phyloP scores from a whole-genome alignment of 1,284 basidiomycete genomes.

The Marasmius oreades region DNA sequence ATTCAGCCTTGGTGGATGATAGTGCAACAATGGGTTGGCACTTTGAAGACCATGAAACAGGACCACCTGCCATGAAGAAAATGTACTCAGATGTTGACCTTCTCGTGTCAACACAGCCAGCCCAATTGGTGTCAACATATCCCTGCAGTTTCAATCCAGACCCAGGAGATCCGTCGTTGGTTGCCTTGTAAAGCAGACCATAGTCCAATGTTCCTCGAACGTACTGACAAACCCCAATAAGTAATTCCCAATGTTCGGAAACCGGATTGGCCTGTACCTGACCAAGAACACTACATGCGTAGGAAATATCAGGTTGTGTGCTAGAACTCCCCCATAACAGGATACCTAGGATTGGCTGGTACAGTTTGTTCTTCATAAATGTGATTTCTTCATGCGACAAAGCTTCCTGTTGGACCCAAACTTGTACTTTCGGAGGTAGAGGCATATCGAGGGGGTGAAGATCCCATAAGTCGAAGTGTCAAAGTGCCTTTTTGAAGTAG shows the following conservation, averaged over 20 bases:
- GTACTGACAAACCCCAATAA: neutral
- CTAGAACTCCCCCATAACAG: conserved; percentile 10
- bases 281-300: conserved; percentile 12
- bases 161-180: no score
- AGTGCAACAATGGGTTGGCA: no score
- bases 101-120: no score
- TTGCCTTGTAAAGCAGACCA: no score
- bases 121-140: no score
- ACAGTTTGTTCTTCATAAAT: conserved; percentile 14
- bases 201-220: no score
- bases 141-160: no score
- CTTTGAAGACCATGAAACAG: no score
- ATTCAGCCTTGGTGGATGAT: no score
- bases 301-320: conserved; percentile 9
- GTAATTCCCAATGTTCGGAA: neutral
- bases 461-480: neutral
- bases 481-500: conserved; percentile 4
- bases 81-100: no score
- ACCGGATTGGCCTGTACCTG: conserved; percentile 6
- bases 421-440: neutral
- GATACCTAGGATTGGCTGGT: conserved; percentile 6
- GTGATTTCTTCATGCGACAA: conserved; percentile 1
- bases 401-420: neutral
- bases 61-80: no score
- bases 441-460: neutral